Base-by-base conservation (phyloP, 1,139 yeast genomes). In the Candida frijolesensis region DNA sequence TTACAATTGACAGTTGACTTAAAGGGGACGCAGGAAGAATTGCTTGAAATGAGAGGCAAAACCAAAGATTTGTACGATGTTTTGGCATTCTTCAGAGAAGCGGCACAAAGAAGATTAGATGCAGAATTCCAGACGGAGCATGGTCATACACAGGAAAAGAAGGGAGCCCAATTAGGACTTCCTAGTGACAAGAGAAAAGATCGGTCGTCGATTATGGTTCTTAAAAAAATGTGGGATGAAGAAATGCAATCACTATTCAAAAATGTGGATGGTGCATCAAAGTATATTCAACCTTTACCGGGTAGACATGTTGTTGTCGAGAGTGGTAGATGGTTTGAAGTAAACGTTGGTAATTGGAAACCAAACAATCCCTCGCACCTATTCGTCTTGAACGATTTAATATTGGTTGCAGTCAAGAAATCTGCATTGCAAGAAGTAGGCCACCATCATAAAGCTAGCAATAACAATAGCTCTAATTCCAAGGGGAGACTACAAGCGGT, bases 231-330 rank as follows among this genome's bases (percentile, higher is more conserved):
- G 77, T 89, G 96, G 97, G 88, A 85, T 27, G 79, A 75, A 47
- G 92, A 89, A 60, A 74, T 92, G 61, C 83, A 80, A 50, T 80
- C 84, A 7, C 70, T 92, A 44, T 91, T 87, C 67, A 84, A 85
- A 58, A 89, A 87, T 55, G 96, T 92, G 10, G 97, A 92, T 57
- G 96, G 97, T 6, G 92, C 96, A 0, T 92, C 90, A 56, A 89
- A 89, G 62, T 83, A 80, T 57, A 74, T 92, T 45, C 89, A 91
- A 25, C 83, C 90, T 1, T 68, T 81, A 6, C 89, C 95, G 0
- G 96, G 95, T 2, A 78, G 97, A 49, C 97, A 91, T 64, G 82
- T 92, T 2, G 72, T 90, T 29, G 81, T 85, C 9, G 95, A 90
- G 60, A 85, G 91, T 66, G 86, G 87, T 1, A 80, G 94, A 47